phyloP scores from a whole-genome alignment of 495 filamentous ascomycete genomes.

The Penicillium robsamsonii region DNA sequence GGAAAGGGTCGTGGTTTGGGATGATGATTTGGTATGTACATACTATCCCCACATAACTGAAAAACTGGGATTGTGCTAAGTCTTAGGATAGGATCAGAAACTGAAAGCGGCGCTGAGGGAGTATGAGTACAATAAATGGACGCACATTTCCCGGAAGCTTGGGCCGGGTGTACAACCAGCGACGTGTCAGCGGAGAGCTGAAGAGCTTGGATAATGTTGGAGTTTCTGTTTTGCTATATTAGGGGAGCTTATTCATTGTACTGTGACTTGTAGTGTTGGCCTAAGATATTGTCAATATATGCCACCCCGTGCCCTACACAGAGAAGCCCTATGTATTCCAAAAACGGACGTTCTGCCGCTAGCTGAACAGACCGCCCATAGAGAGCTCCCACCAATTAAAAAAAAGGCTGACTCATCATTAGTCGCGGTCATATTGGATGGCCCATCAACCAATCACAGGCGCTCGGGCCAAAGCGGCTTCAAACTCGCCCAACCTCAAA shows the following conservation, averaged over 20 bases:
- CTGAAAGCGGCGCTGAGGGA: slow-evolving; percentile 77
- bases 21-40: slow-evolving; percentile 70
- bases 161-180: slow-evolving; percentile 79
- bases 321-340: slow-evolving; percentile 35
- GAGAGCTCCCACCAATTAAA: slow-evolving; percentile 35
- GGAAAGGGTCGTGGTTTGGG: slow-evolving; percentile 89
- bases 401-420: slow-evolving; percentile 36
- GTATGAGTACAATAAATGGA: slow-evolving; percentile 89
- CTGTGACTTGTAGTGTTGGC: not conserved
- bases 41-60: not conserved
- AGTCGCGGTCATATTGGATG: slow-evolving; percentile 18
- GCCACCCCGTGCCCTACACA: slow-evolving; percentile 3
- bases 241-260: not conserved
- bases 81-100: slow-evolving; percentile 61
- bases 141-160: slow-evolving; percentile 81
- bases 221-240: not conserved
- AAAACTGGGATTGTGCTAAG: slow-evolving; percentile 11
- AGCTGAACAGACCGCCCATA: slow-evolving; percentile 22
- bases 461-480: slow-evolving; percentile 46
- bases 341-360: slow-evolving; percentile 26
- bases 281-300: not conserved
- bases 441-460: slow-evolving; percentile 21
- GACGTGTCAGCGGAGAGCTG: slow-evolving; percentile 78
- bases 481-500: slow-evolving; percentile 45
- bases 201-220: not conserved